phyloP scores from a whole-genome alignment of 2,329 filamentous ascomycete species.

The Hymenoscyphus repandus region DNA sequence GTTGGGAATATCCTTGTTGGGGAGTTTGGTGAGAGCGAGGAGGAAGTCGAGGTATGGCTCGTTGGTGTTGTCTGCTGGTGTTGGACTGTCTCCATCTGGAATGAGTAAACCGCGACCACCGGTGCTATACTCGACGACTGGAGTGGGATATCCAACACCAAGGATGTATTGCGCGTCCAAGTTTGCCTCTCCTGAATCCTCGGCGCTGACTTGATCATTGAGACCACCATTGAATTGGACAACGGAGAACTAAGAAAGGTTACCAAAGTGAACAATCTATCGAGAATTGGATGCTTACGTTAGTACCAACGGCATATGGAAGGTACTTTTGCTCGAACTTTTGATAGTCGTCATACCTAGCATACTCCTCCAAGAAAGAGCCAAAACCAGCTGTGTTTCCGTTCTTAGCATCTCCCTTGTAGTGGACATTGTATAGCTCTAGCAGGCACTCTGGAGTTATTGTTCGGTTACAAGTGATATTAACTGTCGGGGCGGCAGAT shows the following conservation, averaged over 20 bases:
- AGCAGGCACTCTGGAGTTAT: conserved; percentile 31
- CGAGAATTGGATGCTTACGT: conserved; percentile 7
- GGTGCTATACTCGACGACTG: conserved; percentile 32
- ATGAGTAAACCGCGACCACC: conserved; percentile 48
- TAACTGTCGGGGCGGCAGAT: conserved; percentile 4
- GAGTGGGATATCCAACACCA: conserved; percentile 45
- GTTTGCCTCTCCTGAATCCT: conserved; percentile 45
- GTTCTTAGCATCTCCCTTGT: conserved; percentile 12
- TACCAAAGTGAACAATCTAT: background rate
- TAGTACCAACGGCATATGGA: conserved; percentile 37
- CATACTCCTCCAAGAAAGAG: conserved; percentile 17
- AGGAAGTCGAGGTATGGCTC: conserved; percentile 60
- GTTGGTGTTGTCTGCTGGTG: conserved; percentile 46
- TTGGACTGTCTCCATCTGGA: conserved; percentile 38
- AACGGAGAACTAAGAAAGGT: conserved; percentile 32
- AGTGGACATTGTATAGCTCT: conserved; percentile 28
- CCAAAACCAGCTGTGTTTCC: conserved; percentile 17
- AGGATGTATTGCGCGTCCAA: conserved; percentile 49
- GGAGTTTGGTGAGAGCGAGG: conserved; percentile 45
- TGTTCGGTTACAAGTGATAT: conserved; percentile 25
- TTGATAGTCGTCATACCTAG: conserved; percentile 33
- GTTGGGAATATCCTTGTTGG: conserved; percentile 47
- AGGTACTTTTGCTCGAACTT: conserved; percentile 40
- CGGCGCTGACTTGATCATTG: conserved; percentile 30
- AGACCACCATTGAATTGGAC: conserved; percentile 13